These are phyloP conservation scores for Suhomyces choctaworum DNA, from an alignment of 1,139 yeast genomes.

Conservation along the genomic window DNA sequence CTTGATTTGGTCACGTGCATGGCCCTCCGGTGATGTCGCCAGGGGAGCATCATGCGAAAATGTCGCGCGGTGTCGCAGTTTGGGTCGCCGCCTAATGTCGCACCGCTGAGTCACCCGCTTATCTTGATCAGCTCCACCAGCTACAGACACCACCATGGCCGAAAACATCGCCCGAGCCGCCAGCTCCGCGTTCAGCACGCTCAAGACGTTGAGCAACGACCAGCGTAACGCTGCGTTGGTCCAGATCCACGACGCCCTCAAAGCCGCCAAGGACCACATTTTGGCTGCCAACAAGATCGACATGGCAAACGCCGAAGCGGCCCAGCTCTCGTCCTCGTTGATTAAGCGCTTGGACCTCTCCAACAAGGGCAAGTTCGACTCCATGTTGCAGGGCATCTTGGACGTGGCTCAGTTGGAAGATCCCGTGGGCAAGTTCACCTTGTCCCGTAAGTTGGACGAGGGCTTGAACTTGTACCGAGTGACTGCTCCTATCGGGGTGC, in stretches of 20 bases:
- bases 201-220: constrained; percentile 74
- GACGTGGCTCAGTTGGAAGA: constrained; percentile 89
- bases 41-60: neutral
- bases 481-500: constrained; percentile 92
- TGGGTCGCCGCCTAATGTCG: too few species aligned
- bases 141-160: constrained; percentile 45
- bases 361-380: constrained; percentile 80
- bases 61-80: neutral
- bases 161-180: constrained; percentile 80
- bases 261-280: constrained; percentile 57
- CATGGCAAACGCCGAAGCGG: constrained; percentile 62
- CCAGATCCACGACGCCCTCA: constrained; percentile 68
- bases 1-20: constrained; percentile 5
- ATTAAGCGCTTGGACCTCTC: constrained; percentile 82
- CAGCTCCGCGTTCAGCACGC: constrained; percentile 70
- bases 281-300: constrained; percentile 74
- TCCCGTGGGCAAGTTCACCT: constrained; percentile 83
- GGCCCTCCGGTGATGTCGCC: neutral
- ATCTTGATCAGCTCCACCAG: too few species aligned
- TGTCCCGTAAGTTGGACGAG: constrained; percentile 84
- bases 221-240: constrained; percentile 73
- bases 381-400: constrained; percentile 90
- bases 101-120: too few species aligned
- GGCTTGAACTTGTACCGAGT: constrained; percentile 78
- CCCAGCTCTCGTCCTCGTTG: constrained; percentile 64